Percentiles rank a stretch among this genome's conserved stretches.
phyloP scores from a whole-genome alignment of 345 rosid genomes.

The Euphorbia tirucalli region DNA sequence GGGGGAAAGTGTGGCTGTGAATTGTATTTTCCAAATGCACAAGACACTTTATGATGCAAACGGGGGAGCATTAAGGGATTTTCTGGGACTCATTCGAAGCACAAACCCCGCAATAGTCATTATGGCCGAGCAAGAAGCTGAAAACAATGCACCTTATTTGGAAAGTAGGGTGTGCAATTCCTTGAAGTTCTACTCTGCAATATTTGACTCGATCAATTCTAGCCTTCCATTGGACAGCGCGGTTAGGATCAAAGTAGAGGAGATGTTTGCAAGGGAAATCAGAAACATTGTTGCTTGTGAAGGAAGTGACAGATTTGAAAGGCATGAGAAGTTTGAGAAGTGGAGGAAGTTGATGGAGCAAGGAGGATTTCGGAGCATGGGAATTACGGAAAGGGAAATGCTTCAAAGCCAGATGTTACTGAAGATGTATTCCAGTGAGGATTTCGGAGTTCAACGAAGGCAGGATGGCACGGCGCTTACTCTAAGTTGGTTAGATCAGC shows the following conservation, averaged over 20 bases:
- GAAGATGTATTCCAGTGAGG: conserved; percentile 65
- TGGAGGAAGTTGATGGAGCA: conserved; percentile 87
- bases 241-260: conserved; percentile 72
- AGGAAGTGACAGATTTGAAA: conserved; percentile 80
- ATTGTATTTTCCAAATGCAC: conserved; percentile 82
- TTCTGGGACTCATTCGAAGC: conserved; percentile 78
- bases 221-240: conserved; percentile 63
- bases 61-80: conserved; percentile 70
- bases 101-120: conserved; percentile 63
- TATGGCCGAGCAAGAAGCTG: conserved; percentile 85
- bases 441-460: conserved; percentile 45
- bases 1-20: conserved; percentile 74
- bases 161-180: conserved; percentile 74
- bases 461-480: conserved; percentile 54
- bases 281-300: conserved; percentile 83
- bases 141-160: conserved; percentile 45
- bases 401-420: conserved; percentile 83
- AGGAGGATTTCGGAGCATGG: conserved; percentile 60
- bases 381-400: conserved; percentile 65
- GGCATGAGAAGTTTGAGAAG: conserved; percentile 61
- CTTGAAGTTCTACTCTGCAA: conserved; percentile 67
- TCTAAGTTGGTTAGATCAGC: conserved; percentile 76
- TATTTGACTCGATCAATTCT: conserved; percentile 67
- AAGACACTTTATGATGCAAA: conserved; percentile 68
- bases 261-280: conserved; percentile 77